A percentile compares a stretch with the other conserved stretches of the same genome.
phyloP scores from a whole-genome alignment of 139 green algal species.

The Chlamydomonas applanata region DNA sequence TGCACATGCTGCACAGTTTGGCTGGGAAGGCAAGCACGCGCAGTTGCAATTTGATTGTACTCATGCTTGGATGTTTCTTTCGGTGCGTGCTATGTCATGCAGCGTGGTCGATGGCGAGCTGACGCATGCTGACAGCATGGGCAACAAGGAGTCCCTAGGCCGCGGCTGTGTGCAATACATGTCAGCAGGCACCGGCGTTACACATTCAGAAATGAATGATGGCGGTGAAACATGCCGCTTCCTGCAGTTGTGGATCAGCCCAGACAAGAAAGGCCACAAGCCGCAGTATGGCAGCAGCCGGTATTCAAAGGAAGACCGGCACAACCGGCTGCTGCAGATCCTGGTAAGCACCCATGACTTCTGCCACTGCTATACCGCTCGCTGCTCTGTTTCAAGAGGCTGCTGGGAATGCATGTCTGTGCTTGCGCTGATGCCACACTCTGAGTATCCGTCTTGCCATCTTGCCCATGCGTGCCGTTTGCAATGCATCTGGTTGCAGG shows the following conservation, averaged over 20 bases:
- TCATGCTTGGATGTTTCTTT: too few species aligned
- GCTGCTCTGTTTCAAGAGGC: neutral
- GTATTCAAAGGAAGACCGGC: constrained; percentile 45
- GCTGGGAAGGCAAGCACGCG: too few species aligned
- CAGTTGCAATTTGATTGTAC: too few species aligned
- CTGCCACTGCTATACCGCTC: neutral
- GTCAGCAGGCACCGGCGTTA: constrained; percentile 64
- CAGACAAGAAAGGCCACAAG: constrained; percentile 58
- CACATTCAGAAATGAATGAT: constrained; percentile 44
- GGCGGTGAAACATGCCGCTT: constrained; percentile 58
- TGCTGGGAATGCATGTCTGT: neutral
- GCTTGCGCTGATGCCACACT: neutral
- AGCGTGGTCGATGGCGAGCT: constrained; percentile 59
- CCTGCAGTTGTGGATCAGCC: constrained; percentile 77
- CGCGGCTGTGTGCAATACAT: constrained; percentile 77
- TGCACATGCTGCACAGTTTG: too few species aligned
- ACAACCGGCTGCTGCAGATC: constrained; percentile 74
- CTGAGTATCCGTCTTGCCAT: too few species aligned
- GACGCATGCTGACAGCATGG: constrained; percentile 70
- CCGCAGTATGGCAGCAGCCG: constrained; percentile 58
- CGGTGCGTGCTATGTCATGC: too few species aligned
- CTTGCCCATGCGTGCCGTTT: too few species aligned
- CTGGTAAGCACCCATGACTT: constrained; percentile 44
- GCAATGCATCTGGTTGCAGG: neutral
- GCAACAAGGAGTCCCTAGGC: constrained; percentile 54